A percentile compares a stretch with the other conserved stretches of the same genome.
phyloP scores from a whole-genome alignment of 345 rosid genomes.

The Salix suchowensis region DNA sequence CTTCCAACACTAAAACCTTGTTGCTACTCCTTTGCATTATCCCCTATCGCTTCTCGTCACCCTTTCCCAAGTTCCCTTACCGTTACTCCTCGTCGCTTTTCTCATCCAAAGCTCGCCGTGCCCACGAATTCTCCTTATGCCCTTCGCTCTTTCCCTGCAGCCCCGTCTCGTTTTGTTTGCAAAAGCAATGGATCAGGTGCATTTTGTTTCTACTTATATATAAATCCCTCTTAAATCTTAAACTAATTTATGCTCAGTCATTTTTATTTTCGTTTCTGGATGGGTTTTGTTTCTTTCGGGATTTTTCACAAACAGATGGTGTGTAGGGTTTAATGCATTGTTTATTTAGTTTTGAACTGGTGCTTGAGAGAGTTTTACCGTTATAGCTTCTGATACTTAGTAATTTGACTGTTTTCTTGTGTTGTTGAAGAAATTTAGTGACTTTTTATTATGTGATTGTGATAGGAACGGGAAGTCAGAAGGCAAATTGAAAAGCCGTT shows the following conservation, averaged over 20 bases:
- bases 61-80: not conserved
- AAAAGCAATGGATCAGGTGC: slow-evolving; percentile 27
- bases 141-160: slow-evolving; percentile 2
- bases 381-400: no score
- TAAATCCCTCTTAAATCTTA: not conserved
- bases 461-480: no score
- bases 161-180: slow-evolving; percentile 21
- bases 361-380: not conserved
- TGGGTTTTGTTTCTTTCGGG: not conserved
- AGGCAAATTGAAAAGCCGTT: no score
- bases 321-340: not conserved
- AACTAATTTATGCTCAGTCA: not conserved
- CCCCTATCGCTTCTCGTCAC: slow-evolving; percentile 13
- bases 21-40: not conserved
- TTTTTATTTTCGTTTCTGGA: not conserved
- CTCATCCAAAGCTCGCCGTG: slow-evolving; percentile 1
- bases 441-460: no score
- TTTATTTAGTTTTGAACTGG: not conserved
- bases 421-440: no score
- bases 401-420: no score
- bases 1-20: slow-evolving; percentile 6
- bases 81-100: not conserved
- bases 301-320: slow-evolving; percentile 24
- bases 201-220: no score
- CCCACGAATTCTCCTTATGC: not conserved